Evolutionary conservation across 2,329 filamentous ascomycete species (phyloP).

Genomic region (Neofusicoccum sp.): DNA sequence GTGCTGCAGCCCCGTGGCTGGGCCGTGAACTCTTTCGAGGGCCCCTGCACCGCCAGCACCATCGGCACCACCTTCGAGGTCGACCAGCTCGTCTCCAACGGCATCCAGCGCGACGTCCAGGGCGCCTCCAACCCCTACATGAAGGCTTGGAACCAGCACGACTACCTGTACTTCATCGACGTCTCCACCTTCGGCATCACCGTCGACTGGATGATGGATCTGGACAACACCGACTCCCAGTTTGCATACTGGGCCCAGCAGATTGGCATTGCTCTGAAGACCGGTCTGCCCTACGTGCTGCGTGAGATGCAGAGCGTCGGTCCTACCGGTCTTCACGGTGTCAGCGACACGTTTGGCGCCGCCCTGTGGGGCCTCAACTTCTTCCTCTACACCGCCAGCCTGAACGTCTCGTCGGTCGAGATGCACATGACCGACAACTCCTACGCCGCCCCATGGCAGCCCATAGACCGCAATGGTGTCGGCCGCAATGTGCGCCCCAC

Average conservation of each 20-base stretch:
- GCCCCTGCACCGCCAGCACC: constrained; percentile 50
- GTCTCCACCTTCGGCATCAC: constrained; percentile 46
- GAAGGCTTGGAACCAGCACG: constrained; percentile 52
- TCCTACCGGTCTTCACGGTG: constrained; percentile 46
- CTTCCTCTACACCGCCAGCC: constrained; percentile 49
- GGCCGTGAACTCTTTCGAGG: constrained; percentile 48
- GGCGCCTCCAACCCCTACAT: constrained; percentile 36
- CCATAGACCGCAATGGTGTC: constrained; percentile 38
- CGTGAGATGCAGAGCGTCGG: constrained; percentile 54
- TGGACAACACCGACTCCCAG: constrained; percentile 48
- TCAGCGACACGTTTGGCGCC: constrained; percentile 51
- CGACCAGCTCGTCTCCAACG: constrained; percentile 39
- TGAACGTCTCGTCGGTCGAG: constrained; percentile 49
- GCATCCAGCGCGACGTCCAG: constrained; percentile 39
- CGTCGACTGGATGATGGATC: constrained; percentile 45
- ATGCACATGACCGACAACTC: constrained; percentile 57
- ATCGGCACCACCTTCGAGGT: constrained; percentile 53
- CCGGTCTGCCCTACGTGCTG: constrained; percentile 48
- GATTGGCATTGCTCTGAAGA: constrained; percentile 41
- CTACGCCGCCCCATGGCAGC: constrained; percentile 52
- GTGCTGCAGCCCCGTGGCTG: constrained; percentile 44
- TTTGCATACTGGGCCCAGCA: constrained; percentile 49
- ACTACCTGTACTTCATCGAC: constrained; percentile 54
- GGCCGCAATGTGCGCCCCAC: constrained; percentile 42
- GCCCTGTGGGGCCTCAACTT: constrained; percentile 55